Evolutionary conservation across 2,329 filamentous ascomycete species (phyloP).

Genomic region (Pestalotiopsis fici): DNA sequence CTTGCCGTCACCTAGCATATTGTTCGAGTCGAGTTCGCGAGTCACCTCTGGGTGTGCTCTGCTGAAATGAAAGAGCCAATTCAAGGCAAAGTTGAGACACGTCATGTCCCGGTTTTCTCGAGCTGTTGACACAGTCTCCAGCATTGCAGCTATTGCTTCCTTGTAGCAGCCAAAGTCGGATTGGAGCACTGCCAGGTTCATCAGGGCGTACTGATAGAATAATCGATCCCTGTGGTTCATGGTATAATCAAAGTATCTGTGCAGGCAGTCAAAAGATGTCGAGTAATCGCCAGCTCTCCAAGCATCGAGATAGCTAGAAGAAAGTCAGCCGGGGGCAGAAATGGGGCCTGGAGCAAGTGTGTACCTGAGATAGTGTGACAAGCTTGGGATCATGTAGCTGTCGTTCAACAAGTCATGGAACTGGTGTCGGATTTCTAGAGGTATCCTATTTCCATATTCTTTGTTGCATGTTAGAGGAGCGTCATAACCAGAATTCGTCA

Average conservation of each 20-base stretch:
- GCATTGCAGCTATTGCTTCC: slow-evolving; percentile 91
- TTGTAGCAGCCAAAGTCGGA: slow-evolving; percentile 91
- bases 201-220: slow-evolving; percentile 91
- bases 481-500: neutral
- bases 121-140: slow-evolving; percentile 93
- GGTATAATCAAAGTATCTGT: slow-evolving; percentile 96
- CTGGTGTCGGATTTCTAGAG: slow-evolving; percentile 70
- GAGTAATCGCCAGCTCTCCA: slow-evolving; percentile 91
- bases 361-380: slow-evolving; percentile 77
- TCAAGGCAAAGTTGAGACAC: slow-evolving; percentile 92
- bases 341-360: slow-evolving; percentile 10
- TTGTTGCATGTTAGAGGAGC: slow-evolving; percentile 13
- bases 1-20: slow-evolving; percentile 74
- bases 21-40: slow-evolving; percentile 67
- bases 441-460: slow-evolving; percentile 79
- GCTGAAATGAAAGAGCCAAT: slow-evolving; percentile 95
- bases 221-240: slow-evolving; percentile 81
- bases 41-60: slow-evolving; percentile 80
- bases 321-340: neutral
- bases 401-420: slow-evolving; percentile 70
- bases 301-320: slow-evolving; percentile 77
- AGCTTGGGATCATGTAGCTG: slow-evolving; percentile 67
- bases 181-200: slow-evolving; percentile 91
- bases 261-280: slow-evolving; percentile 85
- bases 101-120: slow-evolving; percentile 89